Base-by-base conservation (phyloP, 441 rosid genomes). In the Syzygium malaccense region DNA sequence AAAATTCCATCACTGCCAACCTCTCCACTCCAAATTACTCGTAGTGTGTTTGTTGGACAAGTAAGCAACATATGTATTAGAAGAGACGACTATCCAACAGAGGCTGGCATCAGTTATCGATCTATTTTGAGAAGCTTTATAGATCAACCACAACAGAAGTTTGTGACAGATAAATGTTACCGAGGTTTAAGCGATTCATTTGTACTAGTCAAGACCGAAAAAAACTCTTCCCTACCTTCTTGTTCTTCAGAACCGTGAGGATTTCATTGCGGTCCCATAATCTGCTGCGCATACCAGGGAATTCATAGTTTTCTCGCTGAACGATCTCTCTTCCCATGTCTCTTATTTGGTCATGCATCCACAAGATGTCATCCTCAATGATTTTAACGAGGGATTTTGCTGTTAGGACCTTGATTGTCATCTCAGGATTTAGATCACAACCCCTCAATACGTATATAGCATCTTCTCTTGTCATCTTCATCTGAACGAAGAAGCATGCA, bases 321-420 rank as follows among this genome's bases (percentile, higher is more conserved):
- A 90, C 95, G n/a, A 96, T 94, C 66, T 93, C 93, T 86, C 93
- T 92, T 78, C 94, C 98, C 98, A 96, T 96, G 86, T 96, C 97
- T 86, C 91, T 90, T 57, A 95, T 93, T 88, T 93, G 95, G 90
- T 96, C 97, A 88, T 96, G 97, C 94, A 94, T 93, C 96, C 95
- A 92, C 54, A 96, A n/a, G 55, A 54, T 66, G 54, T 68, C 86
- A 41, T 89, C 89, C 71, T 64, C 89, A 37, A 57, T 5, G 56
- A 94, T 83, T 89, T 91, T 94, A 79, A 96, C 56, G 7, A 96
- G 94, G 87, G 95, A 94, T 92, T 91, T 96, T 53, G 90, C 92
- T n/a, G 48, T 88, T 12, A 95, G 95, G 7, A 90, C 91, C 88
- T 41, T 85, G 41, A 96, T 89, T 51, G 92, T 91, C 66, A 87